phyloP scores from a whole-genome alignment of 306 rosid genomes.

The Nissolia schottii region DNA sequence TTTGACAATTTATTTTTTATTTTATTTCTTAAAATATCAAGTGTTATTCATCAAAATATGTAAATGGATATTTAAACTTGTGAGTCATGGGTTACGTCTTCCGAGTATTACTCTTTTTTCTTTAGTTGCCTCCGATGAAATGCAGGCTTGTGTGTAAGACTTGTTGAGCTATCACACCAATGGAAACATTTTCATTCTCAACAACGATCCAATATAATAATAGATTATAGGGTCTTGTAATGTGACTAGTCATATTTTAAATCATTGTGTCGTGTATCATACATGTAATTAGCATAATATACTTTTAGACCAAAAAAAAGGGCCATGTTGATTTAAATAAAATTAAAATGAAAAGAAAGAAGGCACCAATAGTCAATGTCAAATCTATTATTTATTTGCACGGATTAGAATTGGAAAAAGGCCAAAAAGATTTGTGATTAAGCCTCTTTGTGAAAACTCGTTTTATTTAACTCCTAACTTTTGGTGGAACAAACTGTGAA shows the following conservation, averaged over 20 bases:
- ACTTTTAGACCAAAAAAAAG: not conserved
- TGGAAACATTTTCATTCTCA: not conserved
- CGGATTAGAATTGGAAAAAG: constrained; percentile 10
- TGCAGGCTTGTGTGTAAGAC: not conserved
- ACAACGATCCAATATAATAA: constrained; percentile 11
- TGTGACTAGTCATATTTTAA: constrained; percentile 33
- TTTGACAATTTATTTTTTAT: no score
- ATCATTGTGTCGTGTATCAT: constrained; percentile 32
- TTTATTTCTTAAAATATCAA: no score
- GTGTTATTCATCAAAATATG: no score
- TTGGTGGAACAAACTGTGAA: not conserved
- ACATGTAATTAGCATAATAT: constrained; percentile 7
- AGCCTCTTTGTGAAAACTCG: not conserved
- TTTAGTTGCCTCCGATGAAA: not conserved
- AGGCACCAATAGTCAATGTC: constrained; percentile 17
- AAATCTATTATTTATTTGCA: constrained; percentile 25
- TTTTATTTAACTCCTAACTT: constrained; percentile 1
- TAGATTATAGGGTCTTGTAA: constrained; percentile 21
- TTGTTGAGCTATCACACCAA: not conserved
- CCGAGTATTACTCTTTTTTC: no score
- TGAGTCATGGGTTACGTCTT: no score
- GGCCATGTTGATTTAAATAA: not conserved
- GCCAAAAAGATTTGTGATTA: constrained; percentile 3
- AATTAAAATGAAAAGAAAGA: no score
- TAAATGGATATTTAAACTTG: no score